A percentile compares a stretch with the other conserved stretches of the same genome.
Evolutionary conservation across 169 alveolate genomes (phyloP).

Genomic region (Plasmodium billcollinsi): DNA sequence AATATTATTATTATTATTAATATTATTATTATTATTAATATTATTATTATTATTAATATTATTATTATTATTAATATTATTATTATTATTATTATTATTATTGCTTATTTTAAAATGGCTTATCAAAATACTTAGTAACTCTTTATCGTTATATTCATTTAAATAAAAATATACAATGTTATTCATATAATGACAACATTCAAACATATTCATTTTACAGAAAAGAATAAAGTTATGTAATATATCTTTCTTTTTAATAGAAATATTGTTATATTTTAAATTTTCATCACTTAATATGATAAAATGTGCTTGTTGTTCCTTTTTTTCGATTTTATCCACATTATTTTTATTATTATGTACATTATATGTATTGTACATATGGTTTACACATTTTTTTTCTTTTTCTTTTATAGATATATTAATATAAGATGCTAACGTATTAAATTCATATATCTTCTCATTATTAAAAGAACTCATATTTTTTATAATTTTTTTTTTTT

Average conservation of each 20-base stretch:
- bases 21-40: no score
- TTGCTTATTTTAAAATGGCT: constrained; percentile 28
- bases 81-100: background rate
- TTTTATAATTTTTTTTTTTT: no score
- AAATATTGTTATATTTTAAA: constrained; percentile 26
- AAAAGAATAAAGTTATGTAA: constrained; percentile 8
- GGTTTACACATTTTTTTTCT: no score
- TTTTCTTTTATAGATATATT: no score
- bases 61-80: no score
- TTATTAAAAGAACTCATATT: no score
- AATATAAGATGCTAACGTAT: no score
- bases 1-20: no score
- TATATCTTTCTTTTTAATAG: constrained; percentile 41
- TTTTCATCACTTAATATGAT: constrained; percentile 15
- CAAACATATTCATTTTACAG: constrained; percentile 15
- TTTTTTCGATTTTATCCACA: background rate
- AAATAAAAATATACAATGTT: constrained; percentile 20
- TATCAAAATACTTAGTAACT: constrained; percentile 28
- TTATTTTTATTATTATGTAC: background rate
- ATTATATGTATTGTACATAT: no score
- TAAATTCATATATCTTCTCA: no score
- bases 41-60: no score
- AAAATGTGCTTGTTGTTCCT: no score
- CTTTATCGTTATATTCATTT: constrained; percentile 49
- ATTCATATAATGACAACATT: constrained; percentile 21